phyloP scores from a whole-genome alignment of 1,284 basidiomycete genomes.

The Trametes pubescens region DNA sequence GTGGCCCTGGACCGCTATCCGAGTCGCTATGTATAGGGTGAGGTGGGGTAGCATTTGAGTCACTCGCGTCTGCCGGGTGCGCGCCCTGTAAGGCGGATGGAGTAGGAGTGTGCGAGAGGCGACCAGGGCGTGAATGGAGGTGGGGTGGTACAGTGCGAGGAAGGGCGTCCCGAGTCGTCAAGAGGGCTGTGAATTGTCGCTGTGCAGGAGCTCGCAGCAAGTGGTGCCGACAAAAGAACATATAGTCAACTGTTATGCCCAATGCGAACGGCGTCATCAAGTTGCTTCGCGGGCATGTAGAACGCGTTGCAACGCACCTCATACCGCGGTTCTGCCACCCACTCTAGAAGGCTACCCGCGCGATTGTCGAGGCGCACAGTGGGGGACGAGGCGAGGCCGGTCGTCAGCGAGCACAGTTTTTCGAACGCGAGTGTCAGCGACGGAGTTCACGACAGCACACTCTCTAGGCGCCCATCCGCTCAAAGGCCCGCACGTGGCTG shows the following conservation, averaged over 20 bases:
- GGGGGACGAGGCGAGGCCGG: constrained; percentile 9
- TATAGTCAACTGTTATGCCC: constrained; percentile 41
- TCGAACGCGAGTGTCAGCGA: constrained; percentile 13
- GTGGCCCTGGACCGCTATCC: neutral
- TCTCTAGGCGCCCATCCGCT: neutral
- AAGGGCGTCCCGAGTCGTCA: constrained; percentile 22
- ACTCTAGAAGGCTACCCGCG: constrained; percentile 11
- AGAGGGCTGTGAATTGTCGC: constrained; percentile 30
- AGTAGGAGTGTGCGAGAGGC: constrained; percentile 16
- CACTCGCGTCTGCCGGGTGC: neutral
- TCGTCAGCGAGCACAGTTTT: constrained; percentile 17
- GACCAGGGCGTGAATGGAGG: constrained; percentile 1
- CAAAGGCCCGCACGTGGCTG: constrained; percentile 3
- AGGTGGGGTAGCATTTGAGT: neutral
- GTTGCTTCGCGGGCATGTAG: too few relatives aligned
- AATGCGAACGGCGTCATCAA: constrained; percentile 2
- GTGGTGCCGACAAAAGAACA: constrained; percentile 47
- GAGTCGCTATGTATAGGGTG: neutral
- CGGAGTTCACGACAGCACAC: constrained; percentile 8
- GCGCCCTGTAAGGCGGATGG: neutral
- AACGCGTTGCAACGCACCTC: constrained; percentile 35
- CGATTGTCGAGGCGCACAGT: constrained; percentile 9
- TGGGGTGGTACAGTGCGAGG: constrained; percentile 1
- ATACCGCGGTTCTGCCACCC: constrained; percentile 36
- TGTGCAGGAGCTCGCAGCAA: constrained; percentile 42